phyloP scores from a whole-genome alignment of 306 rosid species.

The Cercis canadensis region DNA sequence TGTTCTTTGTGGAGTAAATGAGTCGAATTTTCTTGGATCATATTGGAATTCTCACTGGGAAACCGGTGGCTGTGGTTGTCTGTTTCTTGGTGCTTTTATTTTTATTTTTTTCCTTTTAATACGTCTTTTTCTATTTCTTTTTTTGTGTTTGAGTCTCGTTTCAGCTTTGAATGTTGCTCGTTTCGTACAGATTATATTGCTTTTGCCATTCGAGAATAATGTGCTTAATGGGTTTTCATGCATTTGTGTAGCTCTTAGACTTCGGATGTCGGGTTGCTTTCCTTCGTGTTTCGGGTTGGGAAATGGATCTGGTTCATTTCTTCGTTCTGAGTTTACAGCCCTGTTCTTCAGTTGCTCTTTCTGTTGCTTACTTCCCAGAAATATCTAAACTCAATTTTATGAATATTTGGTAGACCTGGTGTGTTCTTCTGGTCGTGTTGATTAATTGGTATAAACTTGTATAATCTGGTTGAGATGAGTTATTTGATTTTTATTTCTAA shows the following conservation, averaged over 20 bases:
- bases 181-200: slow-evolving; percentile 9
- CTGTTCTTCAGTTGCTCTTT: slow-evolving; percentile 12
- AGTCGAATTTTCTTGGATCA: slow-evolving; percentile 65
- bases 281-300: slow-evolving; percentile 12
- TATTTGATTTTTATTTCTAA: background rate
- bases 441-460: too few relatives aligned
- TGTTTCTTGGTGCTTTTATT: slow-evolving; percentile 26
- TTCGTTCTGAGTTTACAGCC: slow-evolving; percentile 22
- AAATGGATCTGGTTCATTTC: slow-evolving; percentile 45
- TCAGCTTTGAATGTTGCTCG: slow-evolving; percentile 22
- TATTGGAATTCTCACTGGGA: slow-evolving; percentile 47
- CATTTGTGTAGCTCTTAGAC: slow-evolving; percentile 19
- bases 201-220: slow-evolving; percentile 24
- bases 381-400: background rate
- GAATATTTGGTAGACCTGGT: background rate
- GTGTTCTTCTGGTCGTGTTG: background rate
- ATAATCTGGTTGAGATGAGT: background rate
- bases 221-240: slow-evolving; percentile 31
- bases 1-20: slow-evolving; percentile 37
- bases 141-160: background rate
- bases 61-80: slow-evolving; percentile 40
- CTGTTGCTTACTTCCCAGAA: background rate
- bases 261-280: background rate
- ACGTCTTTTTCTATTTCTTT: background rate
- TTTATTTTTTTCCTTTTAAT: background rate